Base-by-base conservation (phyloP, 495 filamentous ascomycete species). In the Melanomma pulvis-pyrius region DNA sequence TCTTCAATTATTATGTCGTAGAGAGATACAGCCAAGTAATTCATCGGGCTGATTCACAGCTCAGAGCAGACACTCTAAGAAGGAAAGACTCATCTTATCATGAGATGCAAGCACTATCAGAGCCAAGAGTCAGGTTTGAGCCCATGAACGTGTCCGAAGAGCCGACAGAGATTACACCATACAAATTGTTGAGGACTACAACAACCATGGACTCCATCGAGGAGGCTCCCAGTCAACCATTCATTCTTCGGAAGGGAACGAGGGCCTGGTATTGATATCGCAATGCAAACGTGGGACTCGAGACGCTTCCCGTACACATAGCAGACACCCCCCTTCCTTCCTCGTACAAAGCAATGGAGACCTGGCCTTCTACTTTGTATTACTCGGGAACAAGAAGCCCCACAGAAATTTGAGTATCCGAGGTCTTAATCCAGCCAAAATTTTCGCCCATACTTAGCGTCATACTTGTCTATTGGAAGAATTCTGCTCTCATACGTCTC, bases 371-470 rank as follows among this genome's bases (percentile, higher is more conserved):
- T n/a, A n/a, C n/a, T n/a, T n/a, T n/a, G n/a, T n/a, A n/a, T n/a
- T n/a, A n/a, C n/a, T n/a, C n/a, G n/a, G n/a, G n/a, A n/a, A n/a
- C n/a, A n/a, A n/a, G n/a, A 44, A 44, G 39, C 3, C n/a, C 3
- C 2, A 2, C 39, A 44, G 17, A n/a, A 15, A 12, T n/a, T 44
- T n/a, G n/a, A n/a, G n/a, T n/a, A n/a, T n/a, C n/a, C n/a, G n/a
- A n/a, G n/a, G n/a, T n/a, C n/a, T 62, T 39, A 64, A 15, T 64
- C 61, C 36, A 64, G 24, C 61, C 61, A 64, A 24, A 64, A 64
- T 24, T 56, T 64, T 19, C 17, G 22, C 7, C 55, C 55, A 46
- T 34, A 21, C 32, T 26, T 21, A 24, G 55, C 55, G 24, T 59
- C 12, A 22, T 46, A 59, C 19, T 24, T 52, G 22, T 39, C 47